Conservation (phyloP, 371 early-diverging fungal genomes). For the Mucor racemosus region DNA sequence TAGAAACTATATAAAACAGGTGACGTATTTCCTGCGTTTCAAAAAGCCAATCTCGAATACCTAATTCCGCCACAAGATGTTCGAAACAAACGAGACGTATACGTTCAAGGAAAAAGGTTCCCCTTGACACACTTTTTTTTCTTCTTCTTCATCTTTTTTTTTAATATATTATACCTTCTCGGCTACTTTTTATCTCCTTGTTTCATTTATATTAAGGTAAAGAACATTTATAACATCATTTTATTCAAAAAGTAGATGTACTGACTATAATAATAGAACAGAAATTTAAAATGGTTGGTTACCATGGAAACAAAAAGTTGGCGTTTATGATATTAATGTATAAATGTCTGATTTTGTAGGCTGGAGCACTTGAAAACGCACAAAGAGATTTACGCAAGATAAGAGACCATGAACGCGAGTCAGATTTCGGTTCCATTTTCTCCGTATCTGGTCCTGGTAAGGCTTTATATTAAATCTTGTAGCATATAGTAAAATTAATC, state of each 20-base stretch:
- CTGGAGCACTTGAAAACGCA: constrained; percentile 87
- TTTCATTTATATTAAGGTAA: neutral
- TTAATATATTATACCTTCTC: constrained; percentile 16
- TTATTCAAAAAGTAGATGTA: neutral
- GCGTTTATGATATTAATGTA: neutral
- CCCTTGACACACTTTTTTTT: constrained; percentile 22
- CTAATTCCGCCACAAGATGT: constrained; percentile 1
- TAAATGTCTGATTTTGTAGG: constrained; percentile 43
- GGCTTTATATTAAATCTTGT: neutral
- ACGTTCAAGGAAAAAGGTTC: neutral
- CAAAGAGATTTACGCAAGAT: constrained; percentile 78
- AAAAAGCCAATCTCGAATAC: constrained; percentile 9
- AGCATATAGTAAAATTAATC: neutral
- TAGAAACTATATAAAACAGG: neutral
- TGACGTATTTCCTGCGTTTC: constrained; percentile 10
- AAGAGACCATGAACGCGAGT: constrained; percentile 89
- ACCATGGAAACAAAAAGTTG: neutral
- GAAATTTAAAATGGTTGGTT: constrained; percentile 6
- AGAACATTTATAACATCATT: neutral
- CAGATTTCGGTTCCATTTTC: constrained; percentile 91
- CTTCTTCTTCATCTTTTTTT: constrained; percentile 10
- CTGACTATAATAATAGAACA: constrained; percentile 1
- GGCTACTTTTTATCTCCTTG: constrained; percentile 1
- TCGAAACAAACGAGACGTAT: neutral
- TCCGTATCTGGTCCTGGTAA: constrained; percentile 99